These are phyloP conservation scores for Monosporascus cannonballus DNA, from an alignment of 2,329 filamentous ascomycete genomes.

Conservation along the genomic window DNA sequence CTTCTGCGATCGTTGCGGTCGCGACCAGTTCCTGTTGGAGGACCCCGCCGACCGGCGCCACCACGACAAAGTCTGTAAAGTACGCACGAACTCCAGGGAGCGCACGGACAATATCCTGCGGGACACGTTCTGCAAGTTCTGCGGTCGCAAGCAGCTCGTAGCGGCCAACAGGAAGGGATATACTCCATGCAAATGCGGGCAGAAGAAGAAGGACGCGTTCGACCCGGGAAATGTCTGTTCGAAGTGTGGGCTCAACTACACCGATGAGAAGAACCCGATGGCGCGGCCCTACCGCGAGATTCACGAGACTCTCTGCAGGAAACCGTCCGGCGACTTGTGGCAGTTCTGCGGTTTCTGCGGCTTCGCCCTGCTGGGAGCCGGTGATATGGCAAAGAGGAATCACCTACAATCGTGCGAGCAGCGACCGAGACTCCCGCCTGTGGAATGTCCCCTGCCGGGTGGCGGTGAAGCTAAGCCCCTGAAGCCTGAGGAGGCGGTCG, in stretches of 20 bases:
- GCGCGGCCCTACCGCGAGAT: conserved; percentile 6
- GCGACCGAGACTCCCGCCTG: background rate
- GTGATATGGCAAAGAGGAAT: background rate
- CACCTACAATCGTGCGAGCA: conserved; percentile 4
- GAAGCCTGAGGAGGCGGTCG: too few relatives aligned
- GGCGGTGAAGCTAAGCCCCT: too few relatives aligned
- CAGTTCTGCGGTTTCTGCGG: conserved; percentile 10
- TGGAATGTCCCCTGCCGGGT: background rate
- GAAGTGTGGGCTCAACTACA: conserved; percentile 8
- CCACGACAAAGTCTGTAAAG: conserved; percentile 1
- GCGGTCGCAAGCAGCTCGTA: background rate
- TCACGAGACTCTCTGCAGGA: conserved; percentile 3
- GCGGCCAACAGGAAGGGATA: too few relatives aligned
- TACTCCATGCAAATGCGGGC: conserved; percentile 1
- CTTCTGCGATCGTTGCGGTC: conserved; percentile 13
- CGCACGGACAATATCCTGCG: background rate
- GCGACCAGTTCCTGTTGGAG: conserved; percentile 3
- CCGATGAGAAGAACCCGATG: conserved; percentile 3
- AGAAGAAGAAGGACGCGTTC: background rate
- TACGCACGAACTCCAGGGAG: background rate
- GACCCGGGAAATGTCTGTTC: conserved; percentile 3
- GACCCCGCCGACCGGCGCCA: conserved; percentile 3
- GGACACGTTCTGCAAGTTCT: conserved; percentile 4
- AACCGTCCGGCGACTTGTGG: conserved; percentile 1
- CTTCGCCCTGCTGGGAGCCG: conserved; percentile 1